Evolutionary conservation across 2,329 filamentous ascomycete genomes (phyloP), one percentile per base, ranked within the genome.

Genomic region (Colletotrichum sp.): DNA sequence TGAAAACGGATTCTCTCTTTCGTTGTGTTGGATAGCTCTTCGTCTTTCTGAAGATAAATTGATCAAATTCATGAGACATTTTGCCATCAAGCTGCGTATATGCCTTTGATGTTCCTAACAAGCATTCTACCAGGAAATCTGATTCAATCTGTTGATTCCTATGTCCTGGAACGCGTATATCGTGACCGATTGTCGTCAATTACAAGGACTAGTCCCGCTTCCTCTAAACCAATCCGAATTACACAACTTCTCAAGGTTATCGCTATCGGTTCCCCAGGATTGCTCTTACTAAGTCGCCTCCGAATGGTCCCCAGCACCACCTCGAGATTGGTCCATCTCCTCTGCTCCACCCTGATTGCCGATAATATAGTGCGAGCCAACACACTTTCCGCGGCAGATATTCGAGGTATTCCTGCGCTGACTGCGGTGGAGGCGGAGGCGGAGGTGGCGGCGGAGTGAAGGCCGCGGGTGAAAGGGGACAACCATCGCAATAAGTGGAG

Each of bases 401-500:
- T 18, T 39, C 44, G 34, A 39, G 21, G 62, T 21, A 44, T 65
- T 32, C 59, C 13, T 32, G 60, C n/a, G n/a, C n/a, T 13, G 34
- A 36, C 7, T 21, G 34, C 34, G 30, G 21, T 30, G 16, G 16
- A 28, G 55, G 70, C 34, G 69, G 69, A 57, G 69, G 69, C 60
- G 69, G 70, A 63, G 70, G 70, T 36, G 69, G 63, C 39, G 71
- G 71, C 55, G 71, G 71, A 70, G 65, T 73, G 57, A 69, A 64
- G 3, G 57, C 71, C 71, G 57, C 30, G 30, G 57, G 57, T 12
- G 32, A 63, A 32, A 30, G 15, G 26, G 55, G 10, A 52, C 44
- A 60, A 15, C 44, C 12, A 16, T 57, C 44, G 5, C 12, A 52
- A 57, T 8, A 18, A 32, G 63, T 57, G n/a, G 21, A 39, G 52